phyloP scores from a whole-genome alignment of 768 basidiomycete genomes.

The Kwoniella sp. region DNA sequence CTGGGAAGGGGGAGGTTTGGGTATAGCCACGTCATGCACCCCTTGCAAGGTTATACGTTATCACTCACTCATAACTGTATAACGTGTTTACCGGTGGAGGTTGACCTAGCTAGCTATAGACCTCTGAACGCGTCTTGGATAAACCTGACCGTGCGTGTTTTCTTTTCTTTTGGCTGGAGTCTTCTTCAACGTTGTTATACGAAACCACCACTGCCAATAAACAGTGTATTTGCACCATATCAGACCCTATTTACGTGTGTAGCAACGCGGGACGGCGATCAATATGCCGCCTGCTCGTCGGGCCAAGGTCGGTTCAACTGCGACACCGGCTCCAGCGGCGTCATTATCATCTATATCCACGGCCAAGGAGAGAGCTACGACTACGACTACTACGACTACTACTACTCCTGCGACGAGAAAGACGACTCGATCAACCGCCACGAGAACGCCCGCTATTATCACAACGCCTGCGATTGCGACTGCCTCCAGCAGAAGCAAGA shows the following conservation, averaged over 20 bases:
- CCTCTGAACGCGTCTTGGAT: slow-evolving; percentile 3
- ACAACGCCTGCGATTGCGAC: neutral
- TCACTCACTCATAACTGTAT: too few species aligned
- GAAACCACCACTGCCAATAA: too few species aligned
- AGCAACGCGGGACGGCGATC: neutral
- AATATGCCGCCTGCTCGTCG: slow-evolving; percentile 11
- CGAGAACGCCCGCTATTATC: neutral
- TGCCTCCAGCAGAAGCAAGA: slow-evolving; percentile 1
- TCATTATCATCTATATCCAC: neutral
- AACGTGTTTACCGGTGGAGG: slow-evolving; percentile 2
- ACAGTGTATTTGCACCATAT: too few species aligned
- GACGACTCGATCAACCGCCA: neutral
- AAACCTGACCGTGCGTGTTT: neutral
- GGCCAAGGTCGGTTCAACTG: neutral
- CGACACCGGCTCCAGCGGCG: neutral
- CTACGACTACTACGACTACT: too few species aligned
- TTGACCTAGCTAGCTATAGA: too few species aligned
- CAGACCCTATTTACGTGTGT: too few species aligned
- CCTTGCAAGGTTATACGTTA: too few species aligned
- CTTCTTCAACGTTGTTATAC: too few species aligned
- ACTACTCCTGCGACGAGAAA: neutral
- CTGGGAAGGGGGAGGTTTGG: too few species aligned
- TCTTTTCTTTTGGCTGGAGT: too few species aligned
- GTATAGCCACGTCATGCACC: too few species aligned
- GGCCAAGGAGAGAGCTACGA: neutral